Evolutionary conservation across 495 filamentous ascomycete species (phyloP).

Genomic region (Podospora fimiseda): DNA sequence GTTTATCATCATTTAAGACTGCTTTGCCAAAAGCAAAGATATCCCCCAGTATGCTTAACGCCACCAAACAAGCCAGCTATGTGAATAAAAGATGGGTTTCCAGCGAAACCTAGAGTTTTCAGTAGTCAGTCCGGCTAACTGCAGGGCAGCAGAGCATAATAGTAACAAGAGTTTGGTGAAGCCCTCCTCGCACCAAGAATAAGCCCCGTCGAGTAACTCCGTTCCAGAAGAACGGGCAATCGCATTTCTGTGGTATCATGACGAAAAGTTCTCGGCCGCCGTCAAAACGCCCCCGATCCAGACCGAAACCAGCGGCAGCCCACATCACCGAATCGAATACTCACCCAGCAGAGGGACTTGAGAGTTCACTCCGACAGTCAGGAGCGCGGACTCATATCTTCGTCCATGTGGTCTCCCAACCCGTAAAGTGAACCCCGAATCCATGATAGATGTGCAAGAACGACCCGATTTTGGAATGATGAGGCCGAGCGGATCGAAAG

Average conservation of each 20-base stretch:
- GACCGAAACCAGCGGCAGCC: slow-evolving; percentile 34
- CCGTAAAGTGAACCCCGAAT: slow-evolving; percentile 13
- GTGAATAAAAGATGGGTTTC: slow-evolving; percentile 31
- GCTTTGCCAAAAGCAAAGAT: slow-evolving; percentile 30
- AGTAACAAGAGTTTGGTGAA: slow-evolving; percentile 21
- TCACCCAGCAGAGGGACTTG: slow-evolving; percentile 27
- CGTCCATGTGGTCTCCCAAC: slow-evolving; percentile 55
- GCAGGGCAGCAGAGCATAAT: not conserved
- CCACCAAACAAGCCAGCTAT: slow-evolving; percentile 26
- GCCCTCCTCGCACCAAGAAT: slow-evolving; percentile 98
- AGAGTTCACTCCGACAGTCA: slow-evolving; percentile 29
- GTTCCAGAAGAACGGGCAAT: slow-evolving; percentile 63
- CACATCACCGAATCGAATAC: slow-evolving; percentile 33
- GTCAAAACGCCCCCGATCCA: slow-evolving; percentile 34
- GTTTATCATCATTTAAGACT: slow-evolving; percentile 86
- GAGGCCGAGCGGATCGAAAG: slow-evolving; percentile 34
- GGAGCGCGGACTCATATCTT: slow-evolving; percentile 82
- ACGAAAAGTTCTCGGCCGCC: slow-evolving; percentile 62
- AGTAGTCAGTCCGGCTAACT: slow-evolving; percentile 21
- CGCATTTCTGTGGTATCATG: slow-evolving; percentile 95
- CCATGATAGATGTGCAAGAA: not conserved
- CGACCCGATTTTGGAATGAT: slow-evolving; percentile 33
- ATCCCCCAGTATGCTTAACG: not conserved
- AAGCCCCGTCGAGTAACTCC: slow-evolving; percentile 99
- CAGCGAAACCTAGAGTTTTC: slow-evolving; percentile 43